Base-by-base conservation (phyloP, 495 filamentous ascomycete genomes). In the Filosporella fistucella region DNA sequence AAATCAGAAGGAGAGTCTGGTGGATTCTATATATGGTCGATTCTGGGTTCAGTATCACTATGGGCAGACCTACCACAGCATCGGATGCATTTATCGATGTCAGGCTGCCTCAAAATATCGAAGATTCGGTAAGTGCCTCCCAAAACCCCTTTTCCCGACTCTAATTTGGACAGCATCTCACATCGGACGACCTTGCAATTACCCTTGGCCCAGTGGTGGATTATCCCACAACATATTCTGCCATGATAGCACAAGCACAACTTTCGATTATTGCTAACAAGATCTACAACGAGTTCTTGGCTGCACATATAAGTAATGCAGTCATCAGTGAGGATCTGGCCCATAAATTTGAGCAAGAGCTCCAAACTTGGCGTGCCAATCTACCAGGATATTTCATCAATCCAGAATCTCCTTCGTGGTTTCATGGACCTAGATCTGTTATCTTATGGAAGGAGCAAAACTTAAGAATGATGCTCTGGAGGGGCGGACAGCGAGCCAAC, bases 31-130 rank as follows among this genome's bases (percentile, higher is more conserved):
- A 33, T 24, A 45, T 62, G 21, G 53, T 62, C 22, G 59, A 62
- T 22, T 37, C 51, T 16, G 61, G 61, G 13, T 55, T 56, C 14
- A 57, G 46, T 12, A 62, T 61, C 13, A 62, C 61, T 6, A 57
- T 62, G 24, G 48, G 51, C 14, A 37, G 61, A 36, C 61, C 70
- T 64, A 43, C 72, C 29, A 60, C 69, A 17, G 61, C 73, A 14
- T 71, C 73, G 4, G 68, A 69, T 33, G 70, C 72, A n/a, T 63
- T 61, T 48, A 71, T 76, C 10, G 74, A 76, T 65, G 71, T 71
- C 22, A 61, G 63, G 18, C 65, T 74, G 17, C 70, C 49, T 7
- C 53, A 74, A 13, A 76, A 78, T 47, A 68, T 78, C 18, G 66
- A 74, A 43, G 72, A 76, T 39, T 67, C 67, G 43, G 49, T 60